Evolutionary conservation across 768 basidiomycete genomes (phyloP), one percentile per base, ranked within the genome.

Genomic region (Pholiota microspora): DNA sequence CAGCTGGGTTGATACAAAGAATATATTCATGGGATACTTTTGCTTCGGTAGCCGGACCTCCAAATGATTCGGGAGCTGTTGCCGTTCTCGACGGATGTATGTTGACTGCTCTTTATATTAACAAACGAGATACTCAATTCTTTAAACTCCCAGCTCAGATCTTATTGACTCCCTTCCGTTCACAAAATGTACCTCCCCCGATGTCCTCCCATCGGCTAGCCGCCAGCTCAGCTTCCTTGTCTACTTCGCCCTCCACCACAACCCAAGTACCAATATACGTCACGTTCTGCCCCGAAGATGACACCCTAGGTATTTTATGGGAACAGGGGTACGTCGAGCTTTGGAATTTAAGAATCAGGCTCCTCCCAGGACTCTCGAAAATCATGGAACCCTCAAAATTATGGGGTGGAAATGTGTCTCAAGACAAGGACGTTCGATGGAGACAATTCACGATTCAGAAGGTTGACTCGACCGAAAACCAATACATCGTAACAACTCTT

Each of bases 161-260:
- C 53, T 81, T 95, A 2, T 74, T 99, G 35, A 99, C 96, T 2
- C 91, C 97, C 13, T 98, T 98, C 79, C 82, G 94, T 35, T 81
- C 84, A 0, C 92, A 96, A 71, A 98, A 97, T 65, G 81, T 96
- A 4, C 97, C 96, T n/a, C 97, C 97, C n/a, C 97, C 97, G 0
- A 95, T 97, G 93, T 90, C 86, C 1, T 87, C 92, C 1, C 76
- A 79, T 56, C 70, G 77, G 56, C 72, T 81, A 9, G 31, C 65
- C 0, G 54, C 76, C 13, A 53, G 56, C 12, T 62, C 69, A 9
- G 42, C 61, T 10, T 56, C 68, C 34, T 15, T 49, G 8, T 42
- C 62, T 10, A 56, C 67, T 31, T 15, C 51, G 9, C 16, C 55
- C 31, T 57, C 58, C 49, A 51, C 53, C 24, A 38, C 36, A 42